These are phyloP conservation scores for Trametes gibbosa DNA, from an alignment of 768 basidiomycete genomes.

Conservation along the genomic window DNA sequence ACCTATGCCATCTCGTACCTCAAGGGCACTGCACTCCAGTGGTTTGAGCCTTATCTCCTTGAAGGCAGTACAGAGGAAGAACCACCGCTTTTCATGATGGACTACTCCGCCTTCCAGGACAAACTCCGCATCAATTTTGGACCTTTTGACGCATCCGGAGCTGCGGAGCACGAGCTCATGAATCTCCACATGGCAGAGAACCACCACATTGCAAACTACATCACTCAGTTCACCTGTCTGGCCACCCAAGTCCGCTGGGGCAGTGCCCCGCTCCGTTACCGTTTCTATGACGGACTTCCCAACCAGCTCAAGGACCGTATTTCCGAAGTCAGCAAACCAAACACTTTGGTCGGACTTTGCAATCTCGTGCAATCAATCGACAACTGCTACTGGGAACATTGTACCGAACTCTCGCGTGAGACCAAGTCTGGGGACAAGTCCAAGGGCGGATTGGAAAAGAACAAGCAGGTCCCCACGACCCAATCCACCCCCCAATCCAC, in stretches of 20 bases:
- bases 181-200: slow-evolving; percentile 2
- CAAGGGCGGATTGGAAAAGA: too few relatives aligned
- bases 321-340: too few relatives aligned
- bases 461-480: too few relatives aligned
- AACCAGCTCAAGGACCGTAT: slow-evolving; percentile 12
- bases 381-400: slow-evolving; percentile 16
- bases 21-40: slow-evolving; percentile 4
- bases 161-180: slow-evolving; percentile 9
- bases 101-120: slow-evolving; percentile 7
- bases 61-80: not conserved
- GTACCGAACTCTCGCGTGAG: not conserved
- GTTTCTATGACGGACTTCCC: slow-evolving; percentile 16
- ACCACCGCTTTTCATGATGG: not conserved
- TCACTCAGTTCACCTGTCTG: slow-evolving; percentile 21
- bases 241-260: slow-evolving; percentile 10
- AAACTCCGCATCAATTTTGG: too few relatives aligned
- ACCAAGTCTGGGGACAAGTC: not conserved
- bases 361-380: slow-evolving; percentile 9
- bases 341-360: not conserved
- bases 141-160: too few relatives aligned
- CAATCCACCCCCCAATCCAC: too few relatives aligned
- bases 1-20: slow-evolving; percentile 9
- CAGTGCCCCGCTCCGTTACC: slow-evolving; percentile 13
- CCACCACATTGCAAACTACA: slow-evolving; percentile 5
- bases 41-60: slow-evolving; percentile 10